Evolutionary conservation across 768 basidiomycete species (phyloP).

Genomic region (Tulasnella sp.): DNA sequence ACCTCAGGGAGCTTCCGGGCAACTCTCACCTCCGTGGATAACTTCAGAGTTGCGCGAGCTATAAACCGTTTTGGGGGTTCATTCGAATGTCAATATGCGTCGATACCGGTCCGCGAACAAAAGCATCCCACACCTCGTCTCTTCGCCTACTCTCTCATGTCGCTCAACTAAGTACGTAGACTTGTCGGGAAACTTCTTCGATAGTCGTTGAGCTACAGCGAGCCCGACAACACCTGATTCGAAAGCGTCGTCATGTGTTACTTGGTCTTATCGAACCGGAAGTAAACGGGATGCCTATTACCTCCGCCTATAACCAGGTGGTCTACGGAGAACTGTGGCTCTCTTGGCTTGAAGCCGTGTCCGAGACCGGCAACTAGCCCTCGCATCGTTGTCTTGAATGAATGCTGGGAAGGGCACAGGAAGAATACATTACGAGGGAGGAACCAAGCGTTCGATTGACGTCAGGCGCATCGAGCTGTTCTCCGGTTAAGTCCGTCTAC

Average conservation of each 20-base stretch:
- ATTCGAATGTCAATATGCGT: neutral
- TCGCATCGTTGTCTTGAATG: neutral
- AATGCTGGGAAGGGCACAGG: neutral
- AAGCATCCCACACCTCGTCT: constrained; percentile 52
- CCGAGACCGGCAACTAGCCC: neutral
- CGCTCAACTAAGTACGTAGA: constrained; percentile 77
- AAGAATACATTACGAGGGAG: neutral
- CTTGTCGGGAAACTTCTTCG: constrained; percentile 47
- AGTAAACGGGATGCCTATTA: constrained; percentile 20
- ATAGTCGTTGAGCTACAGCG: constrained; percentile 68
- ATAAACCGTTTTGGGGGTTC: too few relatives aligned
- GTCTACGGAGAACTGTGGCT: constrained; percentile 39
- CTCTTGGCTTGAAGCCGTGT: constrained; percentile 2
- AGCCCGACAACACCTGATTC: constrained; percentile 70
- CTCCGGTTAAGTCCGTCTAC: neutral
- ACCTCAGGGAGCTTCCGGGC: neutral
- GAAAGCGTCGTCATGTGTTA: neutral
- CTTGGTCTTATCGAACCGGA: neutral
- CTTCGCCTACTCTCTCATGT: constrained; percentile 62
- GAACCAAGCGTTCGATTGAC: neutral
- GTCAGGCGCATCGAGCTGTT: neutral
- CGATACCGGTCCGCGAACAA: neutral
- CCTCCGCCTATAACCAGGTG: constrained; percentile 86
- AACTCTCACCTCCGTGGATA: constrained; percentile 63
- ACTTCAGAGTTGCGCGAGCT: constrained; percentile 94